Conservation (phyloP, 805 yeast genomes). For the Yamadazyma kitorensis region DNA sequence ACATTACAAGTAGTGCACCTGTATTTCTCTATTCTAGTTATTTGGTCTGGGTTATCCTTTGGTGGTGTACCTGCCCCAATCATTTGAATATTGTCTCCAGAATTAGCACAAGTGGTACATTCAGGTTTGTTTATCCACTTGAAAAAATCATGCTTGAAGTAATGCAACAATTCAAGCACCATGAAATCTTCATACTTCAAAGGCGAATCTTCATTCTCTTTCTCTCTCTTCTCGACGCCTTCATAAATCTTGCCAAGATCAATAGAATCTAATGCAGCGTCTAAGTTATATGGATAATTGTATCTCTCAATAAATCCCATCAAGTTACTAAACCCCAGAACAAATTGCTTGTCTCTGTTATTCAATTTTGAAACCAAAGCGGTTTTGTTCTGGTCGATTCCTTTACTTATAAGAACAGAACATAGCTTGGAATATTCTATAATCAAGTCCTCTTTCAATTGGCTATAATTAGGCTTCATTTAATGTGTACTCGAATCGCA, state of each 20-base stretch:
- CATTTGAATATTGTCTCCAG: constrained; percentile 32
- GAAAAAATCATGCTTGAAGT: constrained; percentile 75
- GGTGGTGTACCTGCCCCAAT: constrained; percentile 41
- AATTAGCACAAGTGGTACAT: constrained; percentile 50
- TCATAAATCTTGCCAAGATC: constrained; percentile 57
- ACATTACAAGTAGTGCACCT: constrained; percentile 51
- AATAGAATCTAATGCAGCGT: constrained; percentile 58
- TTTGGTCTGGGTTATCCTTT: constrained; percentile 34
- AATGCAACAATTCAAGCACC: constrained; percentile 30
- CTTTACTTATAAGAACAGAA: not conserved
- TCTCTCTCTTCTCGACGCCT: constrained; percentile 54
- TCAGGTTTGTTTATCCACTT: constrained; percentile 75
- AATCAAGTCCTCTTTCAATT: constrained; percentile 1
- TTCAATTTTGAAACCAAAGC: not conserved
- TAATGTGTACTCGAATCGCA: too few relatives aligned
- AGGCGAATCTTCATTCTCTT: constrained; percentile 13
- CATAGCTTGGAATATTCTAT: constrained; percentile 1
- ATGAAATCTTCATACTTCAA: constrained; percentile 34
- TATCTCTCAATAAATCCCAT: constrained; percentile 9
- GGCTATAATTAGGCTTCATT: too few relatives aligned
- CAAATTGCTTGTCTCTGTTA: constrained; percentile 1
- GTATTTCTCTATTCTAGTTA: constrained; percentile 63
- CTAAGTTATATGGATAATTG: constrained; percentile 21
- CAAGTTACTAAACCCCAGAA: not conserved
- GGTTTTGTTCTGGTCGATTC: not conserved